phyloP scores from a whole-genome alignment of 2,329 filamentous ascomycete genomes.

The Diplodia intermedia region DNA sequence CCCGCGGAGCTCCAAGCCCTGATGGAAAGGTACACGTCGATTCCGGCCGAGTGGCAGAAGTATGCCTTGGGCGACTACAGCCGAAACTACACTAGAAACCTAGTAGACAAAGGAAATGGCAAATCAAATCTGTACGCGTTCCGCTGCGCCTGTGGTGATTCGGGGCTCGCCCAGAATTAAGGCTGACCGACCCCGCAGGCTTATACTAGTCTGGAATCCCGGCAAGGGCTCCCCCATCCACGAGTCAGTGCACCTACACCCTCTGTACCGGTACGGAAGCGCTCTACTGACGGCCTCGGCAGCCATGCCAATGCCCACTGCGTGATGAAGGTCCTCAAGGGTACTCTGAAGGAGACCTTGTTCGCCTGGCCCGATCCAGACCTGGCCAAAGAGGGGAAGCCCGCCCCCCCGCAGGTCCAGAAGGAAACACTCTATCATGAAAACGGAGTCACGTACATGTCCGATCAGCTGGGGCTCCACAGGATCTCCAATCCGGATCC shows the following conservation, averaged over 20 bases:
- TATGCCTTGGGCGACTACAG: conserved; percentile 77
- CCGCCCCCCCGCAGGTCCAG: conserved; percentile 66
- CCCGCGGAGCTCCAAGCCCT: conserved; percentile 71
- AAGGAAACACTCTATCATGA: conserved; percentile 71
- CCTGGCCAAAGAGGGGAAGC: conserved; percentile 54
- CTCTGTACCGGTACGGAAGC: conserved; percentile 19
- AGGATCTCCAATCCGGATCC: conserved; percentile 76
- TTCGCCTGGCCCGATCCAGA: conserved; percentile 72
- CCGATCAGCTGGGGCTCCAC: conserved; percentile 85
- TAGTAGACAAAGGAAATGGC: conserved; percentile 88
- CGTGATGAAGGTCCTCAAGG: conserved; percentile 86
- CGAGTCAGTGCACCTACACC: conserved; percentile 57
- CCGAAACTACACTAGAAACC: conserved; percentile 81
- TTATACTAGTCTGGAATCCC: conserved; percentile 88
- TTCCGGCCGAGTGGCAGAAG: conserved; percentile 72
- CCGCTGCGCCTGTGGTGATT: conserved; percentile 7
- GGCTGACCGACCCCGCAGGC: conserved; percentile 55
- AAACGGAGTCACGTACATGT: conserved; percentile 88
- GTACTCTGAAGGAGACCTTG: conserved; percentile 79
- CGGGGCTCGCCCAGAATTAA: conserved; percentile 34
- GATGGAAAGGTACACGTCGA: conserved; percentile 77
- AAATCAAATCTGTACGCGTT: conserved; percentile 71
- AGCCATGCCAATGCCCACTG: conserved; percentile 77
- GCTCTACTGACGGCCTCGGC: conserved; percentile 7
- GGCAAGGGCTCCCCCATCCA: conserved; percentile 85